Conservation (phyloP, 768 basidiomycete genomes). For the Neoboletus magnificus region DNA sequence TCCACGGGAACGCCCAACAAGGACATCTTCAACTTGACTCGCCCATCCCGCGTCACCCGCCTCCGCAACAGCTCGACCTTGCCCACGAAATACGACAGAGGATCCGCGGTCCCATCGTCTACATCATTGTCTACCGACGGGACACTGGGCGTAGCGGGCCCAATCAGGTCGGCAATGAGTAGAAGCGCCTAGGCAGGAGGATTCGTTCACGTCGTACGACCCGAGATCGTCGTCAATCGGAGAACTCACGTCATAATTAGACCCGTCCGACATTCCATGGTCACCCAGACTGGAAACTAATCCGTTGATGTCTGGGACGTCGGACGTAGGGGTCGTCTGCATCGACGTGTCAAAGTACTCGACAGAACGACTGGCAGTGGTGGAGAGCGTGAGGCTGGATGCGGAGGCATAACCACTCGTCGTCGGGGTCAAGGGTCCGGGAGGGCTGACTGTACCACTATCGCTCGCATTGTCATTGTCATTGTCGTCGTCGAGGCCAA, state of each 20-base stretch:
- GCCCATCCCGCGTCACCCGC: constrained; percentile 59
- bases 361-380: constrained; percentile 20
- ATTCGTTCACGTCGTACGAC: constrained; percentile 20
- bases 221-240: constrained; percentile 20
- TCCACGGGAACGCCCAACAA: constrained; percentile 62
- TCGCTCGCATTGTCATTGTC: constrained; percentile 30
- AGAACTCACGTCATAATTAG: constrained; percentile 63
- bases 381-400: constrained; percentile 28
- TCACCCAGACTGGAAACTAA: constrained; percentile 56
- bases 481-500: constrained; percentile 23
- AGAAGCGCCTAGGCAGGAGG: constrained; percentile 48
- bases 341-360: constrained; percentile 28
- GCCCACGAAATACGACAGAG: constrained; percentile 33
- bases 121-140: constrained; percentile 6
- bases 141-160: constrained; percentile 39
- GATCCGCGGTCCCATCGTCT: constrained; percentile 1
- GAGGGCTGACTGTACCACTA: constrained; percentile 32
- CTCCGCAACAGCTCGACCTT: constrained; percentile 55
- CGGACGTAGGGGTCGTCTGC: constrained; percentile 30
- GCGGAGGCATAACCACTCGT: constrained; percentile 26
- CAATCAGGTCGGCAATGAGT: constrained; percentile 59
- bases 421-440: constrained; percentile 32
- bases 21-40: constrained; percentile 66
- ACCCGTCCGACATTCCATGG: constrained; percentile 41
- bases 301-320: constrained; percentile 60